Evolutionary conservation across 805 yeast species (phyloP).

Genomic region (Schizosaccharomyces japonicus): DNA sequence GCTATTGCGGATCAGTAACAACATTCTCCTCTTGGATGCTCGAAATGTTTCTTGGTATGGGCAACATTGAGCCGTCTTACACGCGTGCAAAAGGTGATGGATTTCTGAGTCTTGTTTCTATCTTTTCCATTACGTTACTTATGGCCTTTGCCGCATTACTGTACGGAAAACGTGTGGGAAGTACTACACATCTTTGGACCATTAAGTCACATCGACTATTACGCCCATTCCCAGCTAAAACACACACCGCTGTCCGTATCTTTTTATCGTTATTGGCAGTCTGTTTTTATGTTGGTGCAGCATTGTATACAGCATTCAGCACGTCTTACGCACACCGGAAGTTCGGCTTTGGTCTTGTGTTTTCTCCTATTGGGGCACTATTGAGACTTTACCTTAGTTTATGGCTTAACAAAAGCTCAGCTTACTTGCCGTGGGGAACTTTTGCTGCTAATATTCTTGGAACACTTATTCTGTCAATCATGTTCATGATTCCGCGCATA

Average conservation of each 20-base stretch:
- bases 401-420: background rate
- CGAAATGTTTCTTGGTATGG: conserved; percentile 10
- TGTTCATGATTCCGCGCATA: conserved; percentile 8
- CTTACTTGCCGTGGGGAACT: background rate
- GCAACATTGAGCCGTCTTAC: conserved; percentile 7
- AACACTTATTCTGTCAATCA: conserved; percentile 9
- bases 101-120: conserved; percentile 10
- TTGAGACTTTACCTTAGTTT: conserved; percentile 8
- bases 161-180: conserved; percentile 10
- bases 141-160: conserved; percentile 10
- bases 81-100: conserved; percentile 9
- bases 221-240: background rate
- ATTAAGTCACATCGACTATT: background rate
- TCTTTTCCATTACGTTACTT: conserved; percentile 9
- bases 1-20: conserved; percentile 14
- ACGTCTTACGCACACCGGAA: conserved; percentile 10
- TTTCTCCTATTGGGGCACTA: conserved; percentile 12
- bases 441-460: conserved; percentile 11
- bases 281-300: conserved; percentile 11
- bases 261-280: conserved; percentile 9
- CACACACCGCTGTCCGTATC: background rate
- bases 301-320: conserved; percentile 9
- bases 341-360: conserved; percentile 9
- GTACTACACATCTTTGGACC: conserved; percentile 1
- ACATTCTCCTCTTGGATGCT: conserved; percentile 14